These are phyloP conservation scores for Cnidoscolus chayamansa DNA, from an alignment of 441 rosid species.

Conservation along the genomic window DNA sequence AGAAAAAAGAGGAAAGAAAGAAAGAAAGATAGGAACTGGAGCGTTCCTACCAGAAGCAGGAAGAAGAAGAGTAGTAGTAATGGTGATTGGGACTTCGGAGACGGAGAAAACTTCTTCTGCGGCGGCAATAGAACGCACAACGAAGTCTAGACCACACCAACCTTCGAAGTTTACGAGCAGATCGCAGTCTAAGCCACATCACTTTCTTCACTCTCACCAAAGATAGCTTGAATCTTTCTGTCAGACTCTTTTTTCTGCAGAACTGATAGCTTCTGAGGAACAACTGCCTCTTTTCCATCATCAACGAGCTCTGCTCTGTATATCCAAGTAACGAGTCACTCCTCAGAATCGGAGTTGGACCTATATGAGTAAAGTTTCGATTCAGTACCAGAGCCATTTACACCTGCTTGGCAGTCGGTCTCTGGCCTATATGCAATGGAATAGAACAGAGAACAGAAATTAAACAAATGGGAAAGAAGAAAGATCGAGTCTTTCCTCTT, in stretches of 20 bases:
- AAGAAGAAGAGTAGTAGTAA: background rate
- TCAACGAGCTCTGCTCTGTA: constrained; percentile 29
- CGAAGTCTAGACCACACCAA: constrained; percentile 56
- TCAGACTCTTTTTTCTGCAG: constrained; percentile 54
- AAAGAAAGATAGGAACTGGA: background rate
- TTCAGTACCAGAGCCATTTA: constrained; percentile 21
- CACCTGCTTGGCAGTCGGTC: no score
- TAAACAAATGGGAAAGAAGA: background rate
- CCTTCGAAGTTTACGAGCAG: constrained; percentile 44
- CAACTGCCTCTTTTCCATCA: constrained; percentile 74
- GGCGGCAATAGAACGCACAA: constrained; percentile 32
- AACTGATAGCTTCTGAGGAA: constrained; percentile 81
- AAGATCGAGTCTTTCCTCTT: background rate
- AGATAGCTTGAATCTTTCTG: constrained; percentile 42
- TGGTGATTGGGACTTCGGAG: constrained; percentile 24
- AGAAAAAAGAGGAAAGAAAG: background rate
- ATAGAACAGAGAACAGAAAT: background rate
- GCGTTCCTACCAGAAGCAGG: constrained; percentile 36
- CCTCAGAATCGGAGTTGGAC: constrained; percentile 18
- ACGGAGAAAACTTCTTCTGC: constrained; percentile 44
- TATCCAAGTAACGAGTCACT: constrained; percentile 13
- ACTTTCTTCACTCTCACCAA: constrained; percentile 46
- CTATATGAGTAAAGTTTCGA: constrained; percentile 4
- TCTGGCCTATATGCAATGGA: no score
- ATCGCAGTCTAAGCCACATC: constrained; percentile 39